These are phyloP conservation scores for Papiliotrema fonsecae DNA, from an alignment of 1,284 basidiomycete genomes.

Conservation along the genomic window DNA sequence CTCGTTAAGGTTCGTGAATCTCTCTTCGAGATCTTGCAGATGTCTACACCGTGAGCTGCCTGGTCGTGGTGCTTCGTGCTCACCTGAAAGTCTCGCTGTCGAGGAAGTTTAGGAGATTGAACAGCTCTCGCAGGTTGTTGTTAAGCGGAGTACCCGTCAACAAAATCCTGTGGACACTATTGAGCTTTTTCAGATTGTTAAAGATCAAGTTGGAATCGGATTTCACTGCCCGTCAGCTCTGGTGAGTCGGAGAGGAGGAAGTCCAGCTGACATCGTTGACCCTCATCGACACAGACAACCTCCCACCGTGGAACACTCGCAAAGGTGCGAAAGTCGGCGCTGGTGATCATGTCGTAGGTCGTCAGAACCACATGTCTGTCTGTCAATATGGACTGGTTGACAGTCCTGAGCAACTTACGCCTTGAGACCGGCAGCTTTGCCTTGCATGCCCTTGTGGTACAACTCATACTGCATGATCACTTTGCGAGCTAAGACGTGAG, in stretches of 20 bases:
- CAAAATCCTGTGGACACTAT: conserved; percentile 74
- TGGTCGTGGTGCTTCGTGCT: not conserved
- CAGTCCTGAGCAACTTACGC: conserved; percentile 29
- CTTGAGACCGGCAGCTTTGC: conserved; percentile 42
- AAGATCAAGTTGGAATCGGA: conserved; percentile 72
- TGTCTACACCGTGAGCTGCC: conserved; percentile 47
- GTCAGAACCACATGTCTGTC: conserved; percentile 74
- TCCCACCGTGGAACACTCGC: conserved; percentile 84
- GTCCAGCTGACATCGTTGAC: conserved; percentile 67
- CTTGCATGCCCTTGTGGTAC: conserved; percentile 53
- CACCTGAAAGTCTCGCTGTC: conserved; percentile 60
- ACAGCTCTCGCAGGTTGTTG: conserved; percentile 91
- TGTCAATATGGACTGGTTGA: not conserved
- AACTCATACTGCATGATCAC: conserved; percentile 80
- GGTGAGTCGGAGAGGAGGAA: not conserved
- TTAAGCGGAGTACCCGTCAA: conserved; percentile 96
- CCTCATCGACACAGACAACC: conserved; percentile 84
- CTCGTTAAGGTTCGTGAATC: conserved; percentile 69
- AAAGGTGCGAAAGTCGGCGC: conserved; percentile 72
- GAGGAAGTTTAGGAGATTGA: conserved; percentile 92
- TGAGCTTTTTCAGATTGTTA: conserved; percentile 72
- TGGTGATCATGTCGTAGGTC: conserved; percentile 76
- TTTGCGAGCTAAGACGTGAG: conserved; percentile 58
- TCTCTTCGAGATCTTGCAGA: conserved; percentile 61
- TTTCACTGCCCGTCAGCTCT: conserved; percentile 58